Base-by-base conservation (phyloP, 2,329 filamentous ascomycete genomes). In the Colletotrichum sp. region DNA sequence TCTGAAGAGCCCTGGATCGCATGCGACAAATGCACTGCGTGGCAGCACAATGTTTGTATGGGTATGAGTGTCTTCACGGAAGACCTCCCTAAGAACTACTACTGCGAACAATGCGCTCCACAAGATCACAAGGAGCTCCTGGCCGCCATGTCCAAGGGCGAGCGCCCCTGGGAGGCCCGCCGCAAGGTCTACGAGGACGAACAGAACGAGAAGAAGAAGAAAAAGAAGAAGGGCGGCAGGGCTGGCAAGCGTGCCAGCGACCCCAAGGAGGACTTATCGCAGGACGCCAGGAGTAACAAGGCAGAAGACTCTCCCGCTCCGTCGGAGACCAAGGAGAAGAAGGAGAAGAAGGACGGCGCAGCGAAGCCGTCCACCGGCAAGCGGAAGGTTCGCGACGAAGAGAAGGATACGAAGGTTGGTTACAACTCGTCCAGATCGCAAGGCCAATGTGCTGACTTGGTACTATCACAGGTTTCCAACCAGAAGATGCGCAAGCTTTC, bases 1-100 rank as follows among this genome's bases (percentile, higher is more conserved):
- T 93, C 95, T 16, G 95, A 94, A 78, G 94, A 97, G 80, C 93
- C 96, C 68, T 98, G 98, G 96, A 98, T 99, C 81, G 95, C 94
- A 76, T 99, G 97, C 87, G 97, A 99, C 84, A 92, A 91, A 62
- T 99, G 97, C 85, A 92, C 92, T 65, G 96, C 94, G 56, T 99
- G 97, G 97, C 97, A 99, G 85, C 97, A 99, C 85, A 98, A 98
- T 81, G 93, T 97, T 78, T 99, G 97, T 83, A 95, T 99, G 88
- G 95, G 95, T 69, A 91, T 98, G 82, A 92, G 90, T 80, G 92
- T 93, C 62, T 95, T 94, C 79, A 91, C 93, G 36, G 94, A 96
- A 75, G 92, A 96, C 80, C 89, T 95, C 71, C 94, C 94, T 34
- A 94, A 94, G 76, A 90, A 94, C 84, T 99, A 99, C 87, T 97